These are phyloP conservation scores for Wickerhamiella allomyrinae DNA, from an alignment of 805 yeast genomes.

Conservation along the genomic window DNA sequence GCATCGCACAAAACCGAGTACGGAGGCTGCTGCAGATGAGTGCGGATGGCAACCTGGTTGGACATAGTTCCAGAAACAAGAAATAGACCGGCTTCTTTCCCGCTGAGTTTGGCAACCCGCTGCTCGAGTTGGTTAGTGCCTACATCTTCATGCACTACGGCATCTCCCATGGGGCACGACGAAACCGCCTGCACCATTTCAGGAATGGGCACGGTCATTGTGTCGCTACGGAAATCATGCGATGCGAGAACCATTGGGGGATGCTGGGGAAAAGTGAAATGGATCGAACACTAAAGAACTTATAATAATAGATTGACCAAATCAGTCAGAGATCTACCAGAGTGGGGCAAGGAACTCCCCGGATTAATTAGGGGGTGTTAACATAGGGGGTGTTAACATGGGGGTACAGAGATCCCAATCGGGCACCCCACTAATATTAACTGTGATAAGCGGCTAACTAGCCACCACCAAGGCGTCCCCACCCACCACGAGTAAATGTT, in stretches of 20 bases:
- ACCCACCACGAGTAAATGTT: no score
- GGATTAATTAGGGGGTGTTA: no score
- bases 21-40: slow-evolving; percentile 69
- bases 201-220: slow-evolving; percentile 77
- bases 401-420: no score
- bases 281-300: no score
- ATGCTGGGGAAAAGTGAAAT: no score
- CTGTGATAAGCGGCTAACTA: no score
- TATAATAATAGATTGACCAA: no score
- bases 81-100: slow-evolving; percentile 66
- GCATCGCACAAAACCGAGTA: slow-evolving; percentile 74
- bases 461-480: no score
- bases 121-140: slow-evolving; percentile 52
- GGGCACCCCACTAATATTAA: no score
- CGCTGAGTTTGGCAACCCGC: slow-evolving; percentile 52
- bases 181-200: slow-evolving; percentile 52
- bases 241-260: slow-evolving; percentile 3
- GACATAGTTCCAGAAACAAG: slow-evolving; percentile 86
- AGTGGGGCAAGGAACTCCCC: no score
- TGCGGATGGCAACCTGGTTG: slow-evolving; percentile 71
- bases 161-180: slow-evolving; percentile 58
- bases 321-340: no score
- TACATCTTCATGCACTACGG: slow-evolving; percentile 76
- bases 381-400: no score
- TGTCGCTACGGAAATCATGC: slow-evolving; percentile 38